Evolutionary conservation across 305 asterid species (phyloP), one percentile per base, ranked within the genome.

Genomic region (Solanum hybrid): DNA sequence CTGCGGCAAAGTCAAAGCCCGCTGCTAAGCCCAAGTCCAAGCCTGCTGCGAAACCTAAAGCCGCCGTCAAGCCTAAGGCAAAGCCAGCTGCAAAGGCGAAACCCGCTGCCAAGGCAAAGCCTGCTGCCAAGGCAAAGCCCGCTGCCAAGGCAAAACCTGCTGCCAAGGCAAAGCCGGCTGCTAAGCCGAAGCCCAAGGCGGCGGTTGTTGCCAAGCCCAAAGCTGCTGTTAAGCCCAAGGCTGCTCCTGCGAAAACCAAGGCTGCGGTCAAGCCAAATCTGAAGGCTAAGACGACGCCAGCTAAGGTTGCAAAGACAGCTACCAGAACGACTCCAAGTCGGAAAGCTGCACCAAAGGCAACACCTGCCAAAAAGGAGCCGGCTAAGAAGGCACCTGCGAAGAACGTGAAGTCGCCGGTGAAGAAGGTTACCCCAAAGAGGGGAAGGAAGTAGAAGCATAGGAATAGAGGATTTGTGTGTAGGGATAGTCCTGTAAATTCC

Each of bases 201-300:
- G 93, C 94, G 0, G 93, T 88, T 90, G 39, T 94, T 3, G 91
- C 92, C 5, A 95, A 90, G 46, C 86, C 90, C 6, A 80, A 94
- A 90, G 89, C 94, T 69, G 95, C 94, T 74, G 93, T 92, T 0
- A 96, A 95, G 91, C 93, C 90, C 3, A 92, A 92, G 79, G 81
- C 46, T 85, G 73, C 81, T 82, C 71, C 87, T 76, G 57, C 51
- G 0, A 89, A 87, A 88, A 87, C 82, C 4, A 90, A 90, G 88
- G 80, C 84, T n/a, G 89, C 89, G 8, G n/a, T 86, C 28, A 89
- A 90, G 88, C 84, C 91, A 7, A 93, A 90, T 71, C 73, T 89
- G 34, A 89, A 96, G 2, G 91, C 86, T 82, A 93, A 93, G 94
- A 95, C 92, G 94, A 94, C 92, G 64, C 89, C 96, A 5, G 89